Evolutionary conservation across 2,329 filamentous ascomycete species (phyloP).

Genomic region (Penicillium vulpinum): DNA sequence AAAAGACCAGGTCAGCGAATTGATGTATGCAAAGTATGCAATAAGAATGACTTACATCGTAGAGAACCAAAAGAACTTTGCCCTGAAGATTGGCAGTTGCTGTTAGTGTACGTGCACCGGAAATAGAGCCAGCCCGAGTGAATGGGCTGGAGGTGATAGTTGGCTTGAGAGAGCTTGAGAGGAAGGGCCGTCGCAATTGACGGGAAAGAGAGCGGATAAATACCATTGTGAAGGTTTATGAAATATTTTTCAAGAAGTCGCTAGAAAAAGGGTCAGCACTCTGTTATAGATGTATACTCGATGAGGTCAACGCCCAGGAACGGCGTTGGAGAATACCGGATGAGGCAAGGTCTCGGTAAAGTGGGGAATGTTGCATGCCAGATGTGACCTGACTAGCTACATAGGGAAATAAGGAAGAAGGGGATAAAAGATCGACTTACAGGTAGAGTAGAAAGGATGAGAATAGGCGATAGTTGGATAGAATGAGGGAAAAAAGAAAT

Average conservation of each 20-base stretch:
- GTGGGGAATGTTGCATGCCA: slow-evolving; percentile 16
- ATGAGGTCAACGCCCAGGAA: slow-evolving; percentile 11
- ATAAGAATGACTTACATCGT: slow-evolving; percentile 66
- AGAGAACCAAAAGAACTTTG: slow-evolving; percentile 91
- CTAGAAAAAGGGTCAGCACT: slow-evolving; percentile 10
- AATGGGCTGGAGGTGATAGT: slow-evolving; percentile 20
- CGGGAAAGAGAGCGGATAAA: slow-evolving; percentile 63
- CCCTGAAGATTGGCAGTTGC: slow-evolving; percentile 73
- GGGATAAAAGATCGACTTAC: neutral
- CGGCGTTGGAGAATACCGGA: slow-evolving; percentile 18
- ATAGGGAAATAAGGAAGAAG: neutral
- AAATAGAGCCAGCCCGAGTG: slow-evolving; percentile 41
- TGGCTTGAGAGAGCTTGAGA: slow-evolving; percentile 43
- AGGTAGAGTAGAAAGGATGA: neutral
- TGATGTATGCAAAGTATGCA: neutral
- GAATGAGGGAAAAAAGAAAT: neutral
- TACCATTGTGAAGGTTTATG: slow-evolving; percentile 54
- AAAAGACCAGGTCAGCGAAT: slow-evolving; percentile 7
- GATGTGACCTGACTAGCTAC: neutral
- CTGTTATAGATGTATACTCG: slow-evolving; percentile 4
- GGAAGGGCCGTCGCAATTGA: slow-evolving; percentile 54
- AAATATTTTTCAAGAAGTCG: slow-evolving; percentile 2
- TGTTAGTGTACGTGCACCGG: slow-evolving; percentile 62
- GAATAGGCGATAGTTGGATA: neutral
- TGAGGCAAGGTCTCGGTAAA: slow-evolving; percentile 4